Percentiles rank a stretch among this genome's conserved stretches.
These are phyloP conservation scores for Penicillium sp. DNA, from an alignment of 2,329 filamentous ascomycete genomes.

Conservation along the genomic window DNA sequence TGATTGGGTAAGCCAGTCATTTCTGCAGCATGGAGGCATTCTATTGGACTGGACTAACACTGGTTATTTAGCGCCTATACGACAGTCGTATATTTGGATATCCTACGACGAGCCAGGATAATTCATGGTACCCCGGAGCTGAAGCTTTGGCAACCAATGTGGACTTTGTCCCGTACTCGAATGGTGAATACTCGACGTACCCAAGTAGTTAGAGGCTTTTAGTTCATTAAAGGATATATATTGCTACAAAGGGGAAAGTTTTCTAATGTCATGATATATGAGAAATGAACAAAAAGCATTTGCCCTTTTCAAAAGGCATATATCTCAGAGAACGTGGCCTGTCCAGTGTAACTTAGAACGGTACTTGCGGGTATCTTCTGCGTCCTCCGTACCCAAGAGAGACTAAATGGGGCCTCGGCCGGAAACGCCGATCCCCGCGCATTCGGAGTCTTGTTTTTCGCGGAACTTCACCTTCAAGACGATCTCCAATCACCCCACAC, in stretches of 20 bases:
- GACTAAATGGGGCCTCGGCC: constrained; percentile 17
- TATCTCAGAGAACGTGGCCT: not conserved
- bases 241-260: not conserved
- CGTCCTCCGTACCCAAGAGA: not conserved
- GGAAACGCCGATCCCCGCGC: constrained; percentile 22
- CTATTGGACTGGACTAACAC: constrained; percentile 1
- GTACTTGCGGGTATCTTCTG: not conserved
- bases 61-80: constrained; percentile 21
- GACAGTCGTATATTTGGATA: constrained; percentile 25
- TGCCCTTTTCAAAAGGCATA: not conserved
- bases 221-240: not conserved
- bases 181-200: not conserved
- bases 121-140: constrained; percentile 15
- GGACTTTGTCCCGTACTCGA: constrained; percentile 8
- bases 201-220: not conserved
- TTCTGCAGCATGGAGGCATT: not conserved
- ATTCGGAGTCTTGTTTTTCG: not conserved
- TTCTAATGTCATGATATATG: not conserved
- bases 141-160: not conserved
- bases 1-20: constrained; percentile 37
- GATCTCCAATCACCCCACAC: constrained; percentile 1
- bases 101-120: constrained; percentile 17
- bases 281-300: not conserved
- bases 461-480: not conserved
- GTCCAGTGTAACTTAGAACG: not conserved